Percentiles rank a stretch among this genome's conserved stretches.
Conservation (phyloP, 2,329 filamentous ascomycete species). For the Penicillium sp. region DNA sequence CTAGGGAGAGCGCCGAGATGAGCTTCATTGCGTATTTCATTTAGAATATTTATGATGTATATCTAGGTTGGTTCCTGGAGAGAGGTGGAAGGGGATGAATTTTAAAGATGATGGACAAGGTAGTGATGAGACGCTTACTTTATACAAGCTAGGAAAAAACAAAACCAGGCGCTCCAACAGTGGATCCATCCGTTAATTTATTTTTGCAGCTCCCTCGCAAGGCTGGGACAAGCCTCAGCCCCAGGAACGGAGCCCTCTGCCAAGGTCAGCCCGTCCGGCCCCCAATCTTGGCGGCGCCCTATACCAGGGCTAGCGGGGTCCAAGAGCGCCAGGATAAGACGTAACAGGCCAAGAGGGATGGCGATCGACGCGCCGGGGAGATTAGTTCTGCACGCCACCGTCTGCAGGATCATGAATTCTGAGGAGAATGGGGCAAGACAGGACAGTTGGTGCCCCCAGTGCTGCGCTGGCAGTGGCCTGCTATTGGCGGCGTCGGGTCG, state of each 20-base stretch:
- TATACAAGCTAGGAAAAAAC: no score
- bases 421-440: not conserved
- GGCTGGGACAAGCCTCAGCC: slow-evolving; percentile 1
- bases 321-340: not conserved
- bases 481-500: not conserved
- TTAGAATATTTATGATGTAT: not conserved
- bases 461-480: not conserved
- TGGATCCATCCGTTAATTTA: not conserved
- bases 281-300: slow-evolving; percentile 1
- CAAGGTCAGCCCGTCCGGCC: not conserved
- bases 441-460: no score
- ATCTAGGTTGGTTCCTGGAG: no score
- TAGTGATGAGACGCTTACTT: no score
- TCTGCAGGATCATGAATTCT: not conserved
- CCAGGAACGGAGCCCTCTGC: not conserved
- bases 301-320: no score
- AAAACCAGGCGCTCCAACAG: not conserved
- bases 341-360: not conserved
- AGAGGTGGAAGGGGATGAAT: not conserved
- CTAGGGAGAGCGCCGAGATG: not conserved
- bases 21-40: not conserved
- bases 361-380: not conserved
- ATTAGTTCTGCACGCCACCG: not conserved
- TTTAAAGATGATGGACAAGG: not conserved
- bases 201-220: not conserved